Conservation (phyloP, 148 eudicot species). For the Nepenthes gracilis region DNA sequence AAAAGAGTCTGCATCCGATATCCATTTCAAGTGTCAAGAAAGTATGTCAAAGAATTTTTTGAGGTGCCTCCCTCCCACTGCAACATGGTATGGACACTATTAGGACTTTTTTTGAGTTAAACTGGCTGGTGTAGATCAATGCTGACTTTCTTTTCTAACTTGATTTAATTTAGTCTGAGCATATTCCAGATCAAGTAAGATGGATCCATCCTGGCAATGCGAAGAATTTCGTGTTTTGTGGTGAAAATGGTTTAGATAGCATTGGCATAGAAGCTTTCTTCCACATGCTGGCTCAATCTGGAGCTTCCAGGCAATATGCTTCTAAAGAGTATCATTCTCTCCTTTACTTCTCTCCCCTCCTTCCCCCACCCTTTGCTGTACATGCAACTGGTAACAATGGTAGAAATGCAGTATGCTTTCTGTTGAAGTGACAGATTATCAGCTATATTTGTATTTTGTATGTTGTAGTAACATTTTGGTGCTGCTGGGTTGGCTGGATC, state of each 20-base stretch:
- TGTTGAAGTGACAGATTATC: no score
- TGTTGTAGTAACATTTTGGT: no score
- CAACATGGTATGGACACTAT: slow-evolving; percentile 25
- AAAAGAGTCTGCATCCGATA: slow-evolving; percentile 50
- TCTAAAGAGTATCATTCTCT: slow-evolving; percentile 53
- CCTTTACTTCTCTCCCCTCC: slow-evolving; percentile 5
- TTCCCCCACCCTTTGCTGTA: not conserved
- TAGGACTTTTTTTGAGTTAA: not conserved
- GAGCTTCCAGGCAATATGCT: slow-evolving; percentile 48
- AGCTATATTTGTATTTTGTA: no score
- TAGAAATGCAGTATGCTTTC: not conserved
- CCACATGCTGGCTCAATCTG: slow-evolving; percentile 57
- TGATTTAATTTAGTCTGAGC: slow-evolving; percentile 28
- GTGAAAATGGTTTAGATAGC: slow-evolving; percentile 26
- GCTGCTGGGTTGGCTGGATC: no score
- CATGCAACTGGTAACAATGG: not conserved
- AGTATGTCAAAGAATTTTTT: slow-evolving; percentile 55
- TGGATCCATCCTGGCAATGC: slow-evolving; percentile 52
- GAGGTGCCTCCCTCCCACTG: slow-evolving; percentile 29
- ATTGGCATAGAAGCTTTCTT: slow-evolving; percentile 58
- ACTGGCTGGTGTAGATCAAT: not conserved
- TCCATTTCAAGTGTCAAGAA: slow-evolving; percentile 43
- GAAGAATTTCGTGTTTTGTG: slow-evolving; percentile 38
- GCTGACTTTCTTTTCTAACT: slow-evolving; percentile 6
- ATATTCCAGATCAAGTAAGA: slow-evolving; percentile 40